Conservation (phyloP, 2,329 filamentous ascomycete genomes). For the Claviceps capensis region DNA sequence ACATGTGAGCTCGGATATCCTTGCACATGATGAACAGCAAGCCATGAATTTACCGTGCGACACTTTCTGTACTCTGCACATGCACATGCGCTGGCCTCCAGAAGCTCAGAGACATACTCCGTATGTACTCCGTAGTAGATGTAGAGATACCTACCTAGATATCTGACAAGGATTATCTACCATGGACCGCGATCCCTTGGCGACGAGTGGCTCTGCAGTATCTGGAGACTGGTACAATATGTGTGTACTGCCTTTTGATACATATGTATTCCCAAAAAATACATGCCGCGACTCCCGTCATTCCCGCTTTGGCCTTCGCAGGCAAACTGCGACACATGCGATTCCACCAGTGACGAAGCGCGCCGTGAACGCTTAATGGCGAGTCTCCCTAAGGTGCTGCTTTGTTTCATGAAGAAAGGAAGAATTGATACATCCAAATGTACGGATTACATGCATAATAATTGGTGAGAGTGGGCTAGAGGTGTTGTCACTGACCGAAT, state of each 20-base stretch:
- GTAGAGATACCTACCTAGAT: no score
- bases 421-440: not conserved
- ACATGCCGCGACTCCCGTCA: not conserved
- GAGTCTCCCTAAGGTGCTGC: no score
- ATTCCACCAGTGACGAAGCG: not conserved
- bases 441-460: not conserved
- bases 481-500: not conserved
- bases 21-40: not conserved
- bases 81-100: not conserved
- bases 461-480: not conserved
- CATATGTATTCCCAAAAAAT: not conserved
- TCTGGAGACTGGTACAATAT: not conserved
- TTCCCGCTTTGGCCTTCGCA: constrained; percentile 1
- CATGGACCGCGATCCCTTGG: no score
- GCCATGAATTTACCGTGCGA: not conserved
- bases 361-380: not conserved
- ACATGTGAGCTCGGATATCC: not conserved
- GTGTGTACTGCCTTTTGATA: not conserved
- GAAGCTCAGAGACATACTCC: no score
- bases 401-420: not conserved
- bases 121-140: no score
- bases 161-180: no score
- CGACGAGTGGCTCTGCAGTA: no score
- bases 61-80: not conserved
- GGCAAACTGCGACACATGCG: not conserved